Evolutionary conservation across 1,139 yeast species (phyloP).

Genomic region (Scheffersomyces illinoinensis): DNA sequence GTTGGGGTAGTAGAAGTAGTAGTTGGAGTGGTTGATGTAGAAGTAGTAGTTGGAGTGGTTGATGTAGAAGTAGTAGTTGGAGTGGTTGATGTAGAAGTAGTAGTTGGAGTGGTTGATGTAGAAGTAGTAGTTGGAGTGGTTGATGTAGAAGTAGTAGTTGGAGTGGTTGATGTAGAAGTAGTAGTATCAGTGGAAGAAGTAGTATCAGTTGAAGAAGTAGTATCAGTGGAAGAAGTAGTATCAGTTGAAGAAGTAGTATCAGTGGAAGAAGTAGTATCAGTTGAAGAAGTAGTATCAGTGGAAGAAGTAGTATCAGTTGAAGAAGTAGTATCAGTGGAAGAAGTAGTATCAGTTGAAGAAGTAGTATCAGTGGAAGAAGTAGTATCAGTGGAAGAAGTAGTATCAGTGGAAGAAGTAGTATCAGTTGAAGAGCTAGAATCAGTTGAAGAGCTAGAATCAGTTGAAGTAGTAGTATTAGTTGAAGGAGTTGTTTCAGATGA

Average conservation of each 20-base stretch:
- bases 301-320: conserved; percentile 11
- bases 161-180: conserved; percentile 8
- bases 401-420: conserved; percentile 8
- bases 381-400: conserved; percentile 11
- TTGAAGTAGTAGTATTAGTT: conserved; percentile 11
- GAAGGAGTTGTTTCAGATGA: conserved; percentile 10
- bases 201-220: conserved; percentile 4
- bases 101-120: conserved; percentile 5
- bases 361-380: conserved; percentile 5
- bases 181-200: conserved; percentile 7
- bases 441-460: conserved; percentile 2
- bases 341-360: conserved; percentile 4
- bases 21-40: conserved; percentile 9
- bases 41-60: conserved; percentile 11
- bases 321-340: conserved; percentile 8
- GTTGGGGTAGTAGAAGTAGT: conserved; percentile 7
- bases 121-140: conserved; percentile 11
- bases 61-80: conserved; percentile 13
- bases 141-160: conserved; percentile 10
- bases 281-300: conserved; percentile 10
- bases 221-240: background rate
- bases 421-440: conserved; percentile 8
- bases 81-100: conserved; percentile 12
- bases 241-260: background rate
- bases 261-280: conserved; percentile 10